A percentile compares a stretch with the other conserved stretches of the same genome.
phyloP scores from a whole-genome alignment of 2,329 filamentous ascomycete genomes.

The Pseudogymnoascus sp. region DNA sequence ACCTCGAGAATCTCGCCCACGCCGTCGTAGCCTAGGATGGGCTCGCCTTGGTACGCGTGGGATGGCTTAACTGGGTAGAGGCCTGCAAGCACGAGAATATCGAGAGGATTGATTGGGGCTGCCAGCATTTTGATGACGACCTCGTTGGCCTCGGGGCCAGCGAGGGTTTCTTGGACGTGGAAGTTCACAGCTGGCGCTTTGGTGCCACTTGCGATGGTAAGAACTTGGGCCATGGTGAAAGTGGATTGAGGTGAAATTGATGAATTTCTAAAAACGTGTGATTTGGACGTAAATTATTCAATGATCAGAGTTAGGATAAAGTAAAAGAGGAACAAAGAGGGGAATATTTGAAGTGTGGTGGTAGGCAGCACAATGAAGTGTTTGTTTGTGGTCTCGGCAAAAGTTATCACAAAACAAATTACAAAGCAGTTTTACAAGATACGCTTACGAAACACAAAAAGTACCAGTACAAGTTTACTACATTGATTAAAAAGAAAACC shows the following conservation, averaged over 20 bases:
- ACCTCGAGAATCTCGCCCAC: slow-evolving; percentile 19
- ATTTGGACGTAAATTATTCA: background rate
- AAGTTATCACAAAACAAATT: background rate
- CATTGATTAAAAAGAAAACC: background rate
- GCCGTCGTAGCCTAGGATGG: slow-evolving; percentile 17
- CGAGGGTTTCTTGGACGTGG: background rate
- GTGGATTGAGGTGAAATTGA: background rate
- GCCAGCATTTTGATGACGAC: background rate
- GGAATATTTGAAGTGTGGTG: background rate
- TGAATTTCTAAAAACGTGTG: background rate
- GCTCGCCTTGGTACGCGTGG: background rate
- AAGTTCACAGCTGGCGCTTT: background rate
- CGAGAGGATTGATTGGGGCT: background rate
- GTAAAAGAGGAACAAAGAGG: background rate
- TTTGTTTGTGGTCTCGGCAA: background rate
- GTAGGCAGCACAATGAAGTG: background rate
- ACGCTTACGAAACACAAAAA: background rate
- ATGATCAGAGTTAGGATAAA: background rate
- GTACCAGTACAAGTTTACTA: background rate
- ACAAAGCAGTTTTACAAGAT: background rate
- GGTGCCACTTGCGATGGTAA: background rate
- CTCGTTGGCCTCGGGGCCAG: background rate
- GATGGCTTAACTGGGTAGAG: background rate
- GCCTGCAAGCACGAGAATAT: background rate
- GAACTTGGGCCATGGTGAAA: background rate